These are phyloP conservation scores for Termitomyces sp. DNA, from an alignment of 768 basidiomycete species.

Conservation along the genomic window DNA sequence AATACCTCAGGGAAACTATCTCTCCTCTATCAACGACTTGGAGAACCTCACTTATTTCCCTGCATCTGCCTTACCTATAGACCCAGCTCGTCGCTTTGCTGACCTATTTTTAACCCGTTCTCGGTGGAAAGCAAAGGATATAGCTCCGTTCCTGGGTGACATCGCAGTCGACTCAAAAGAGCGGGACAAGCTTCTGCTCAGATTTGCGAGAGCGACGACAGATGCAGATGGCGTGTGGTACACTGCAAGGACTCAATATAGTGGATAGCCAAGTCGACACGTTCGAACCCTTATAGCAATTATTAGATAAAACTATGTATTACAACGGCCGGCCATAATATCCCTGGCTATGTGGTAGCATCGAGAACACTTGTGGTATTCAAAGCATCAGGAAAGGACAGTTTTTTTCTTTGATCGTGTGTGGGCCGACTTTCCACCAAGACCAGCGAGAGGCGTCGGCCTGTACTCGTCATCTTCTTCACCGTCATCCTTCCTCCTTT, in stretches of 20 bases:
- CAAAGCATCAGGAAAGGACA: slow-evolving; percentile 1
- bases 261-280: slow-evolving; percentile 25
- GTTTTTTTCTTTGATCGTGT: slow-evolving; percentile 36
- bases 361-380: neutral
- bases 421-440: slow-evolving; percentile 30
- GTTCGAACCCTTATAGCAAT: too few relatives aligned
- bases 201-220: slow-evolving; percentile 77
- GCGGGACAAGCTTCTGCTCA: slow-evolving; percentile 81
- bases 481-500: slow-evolving; percentile 25
- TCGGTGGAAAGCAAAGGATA: slow-evolving; percentile 76
- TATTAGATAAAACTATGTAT: neutral
- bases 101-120: slow-evolving; percentile 82
- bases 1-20: slow-evolving; percentile 65
- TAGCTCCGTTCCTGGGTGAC: slow-evolving; percentile 76
- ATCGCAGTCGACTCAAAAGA: slow-evolving; percentile 84
- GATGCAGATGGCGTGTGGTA: slow-evolving; percentile 69
- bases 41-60: slow-evolving; percentile 69
- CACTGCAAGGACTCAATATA: slow-evolving; percentile 63
- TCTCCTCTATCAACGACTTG: slow-evolving; percentile 35
- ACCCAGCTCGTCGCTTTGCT: slow-evolving; percentile 76
- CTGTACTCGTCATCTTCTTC: slow-evolving; percentile 43
- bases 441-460: slow-evolving; percentile 34
- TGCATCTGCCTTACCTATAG: slow-evolving; percentile 63
- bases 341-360: neutral
- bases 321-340: neutral